Base-by-base conservation (phyloP, 2,329 filamentous ascomycete species). In the Apiospora pterosperma region DNA sequence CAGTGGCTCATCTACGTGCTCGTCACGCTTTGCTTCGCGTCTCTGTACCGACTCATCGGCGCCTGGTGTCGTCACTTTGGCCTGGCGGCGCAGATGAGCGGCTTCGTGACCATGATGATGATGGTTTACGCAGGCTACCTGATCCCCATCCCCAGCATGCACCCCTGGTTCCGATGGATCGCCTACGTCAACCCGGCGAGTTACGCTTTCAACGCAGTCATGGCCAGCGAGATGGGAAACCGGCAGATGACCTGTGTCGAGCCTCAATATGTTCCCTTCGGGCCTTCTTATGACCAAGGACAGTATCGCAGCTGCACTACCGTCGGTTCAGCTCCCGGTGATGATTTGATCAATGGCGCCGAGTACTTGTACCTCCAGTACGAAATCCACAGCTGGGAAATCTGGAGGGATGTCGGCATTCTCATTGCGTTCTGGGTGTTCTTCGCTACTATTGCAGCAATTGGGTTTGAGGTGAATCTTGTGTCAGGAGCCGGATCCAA, bases 401-500 rank as follows among this genome's bases (percentile, higher is more conserved):
- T 89, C 5, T 92, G 90, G 90, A 87, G 92, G 4, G 93, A 95
- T 74, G 93, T 92, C 71, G 92, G 90, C 38, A 88, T 94, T 4
- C 78, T 96, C 1, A 88, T 94, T 69, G 92, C 90, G 0, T 96
- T 92, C 69, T 86, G 88, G 1, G 81, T 92, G 0, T 83, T 93
- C 8, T 96, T 95, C 72, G 85, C 96, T 14, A 69, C 89, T 12
- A 77, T 95, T 36, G 95, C 92, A 0, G 84, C 90, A 5, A 69
- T 91, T 28, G 90, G 89, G 0, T 88, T 90, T 16, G 92, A 96
- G 71, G 83, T 94, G 69, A 85, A 83, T 16, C 91, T 92, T 71
- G 81, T 83, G 21, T 78, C 80, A 1, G 79, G 80, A 16, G 90
- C 88, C 5, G 89, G 88, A 21, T 90, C 90, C 61, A 90, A 88